Evolutionary conservation across 345 rosid genomes (phyloP), one percentile per base, ranked within the genome.

Genomic region (Citrus sinensis): DNA sequence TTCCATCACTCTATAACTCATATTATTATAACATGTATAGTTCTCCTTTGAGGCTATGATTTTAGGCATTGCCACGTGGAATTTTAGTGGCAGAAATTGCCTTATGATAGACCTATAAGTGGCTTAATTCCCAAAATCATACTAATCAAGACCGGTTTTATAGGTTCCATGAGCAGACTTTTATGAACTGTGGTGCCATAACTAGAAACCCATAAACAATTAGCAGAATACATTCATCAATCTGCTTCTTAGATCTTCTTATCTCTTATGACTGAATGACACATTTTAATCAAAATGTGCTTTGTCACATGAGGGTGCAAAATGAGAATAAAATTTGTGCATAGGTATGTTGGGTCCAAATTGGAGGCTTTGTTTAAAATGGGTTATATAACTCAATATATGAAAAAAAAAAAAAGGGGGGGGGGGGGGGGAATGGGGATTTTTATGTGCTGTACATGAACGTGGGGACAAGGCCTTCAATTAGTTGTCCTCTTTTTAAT

Each of bases 271-370:
- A 40, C 37, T 25, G 35, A 56, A 59, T 54, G 64, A 35, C 24
- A 56, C 35, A 39, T 4, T 60, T 40, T 16, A 24, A 29, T 42
- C 25, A 24, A 20, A 32, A 64, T 75, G 40, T 65, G 54, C 49
- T 34, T 8, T 17, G 16, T 19, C 11, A 3, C 6, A 49, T 29
- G 61, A 17, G 63, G 61, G 54, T 55, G 54, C 49, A 51, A 78
- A 80, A 79, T 83, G 82, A 63, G 88, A 87, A 88, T 71, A 82
- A 80, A 63, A 74, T 80, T 66, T 56, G 73, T 70, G 68, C 67
- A 51, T 40, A 74, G 74, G 81, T 79, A 84, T 84, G 95, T 86
- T 87, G 92, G 90, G 92, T 90, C 93, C 95, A 85, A 86, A 84
- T 76, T 83, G 82, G 85, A 80, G 89, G 90, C 88, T 86, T 83